A percentile compares a stretch with the other conserved stretches of the same genome.
Conservation (phyloP, 768 basidiomycete species). For the Kwoniella sp. region DNA sequence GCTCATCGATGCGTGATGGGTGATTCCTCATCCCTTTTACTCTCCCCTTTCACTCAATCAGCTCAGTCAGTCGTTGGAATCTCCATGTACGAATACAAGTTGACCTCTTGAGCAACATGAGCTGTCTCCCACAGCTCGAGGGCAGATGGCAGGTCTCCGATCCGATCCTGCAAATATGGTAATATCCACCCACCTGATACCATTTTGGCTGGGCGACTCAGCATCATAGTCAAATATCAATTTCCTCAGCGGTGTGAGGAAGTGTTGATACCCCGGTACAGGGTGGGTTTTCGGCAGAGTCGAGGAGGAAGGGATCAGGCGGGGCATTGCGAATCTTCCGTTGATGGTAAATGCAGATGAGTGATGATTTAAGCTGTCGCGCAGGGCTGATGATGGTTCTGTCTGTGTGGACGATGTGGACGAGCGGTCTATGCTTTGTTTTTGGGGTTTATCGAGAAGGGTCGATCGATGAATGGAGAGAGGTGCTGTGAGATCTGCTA, state of each 20-base stretch:
- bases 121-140: neutral
- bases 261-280: slow-evolving; percentile 51
- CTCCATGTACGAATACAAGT: too few relatives aligned
- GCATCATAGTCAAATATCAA: slow-evolving; percentile 53
- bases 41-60: too few relatives aligned
- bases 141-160: neutral
- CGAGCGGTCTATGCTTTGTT: too few relatives aligned
- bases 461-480: too few relatives aligned
- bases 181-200: slow-evolving; percentile 50
- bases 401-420: neutral
- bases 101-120: too few relatives aligned
- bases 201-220: slow-evolving; percentile 43
- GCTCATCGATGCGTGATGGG: too few relatives aligned
- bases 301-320: slow-evolving; percentile 25
- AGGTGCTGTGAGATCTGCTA: too few relatives aligned
- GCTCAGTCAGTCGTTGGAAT: too few relatives aligned
- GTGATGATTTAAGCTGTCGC: neutral
- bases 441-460: too few relatives aligned
- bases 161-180: neutral
- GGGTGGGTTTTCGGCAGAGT: slow-evolving; percentile 38
- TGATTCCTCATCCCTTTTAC: neutral
- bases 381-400: neutral
- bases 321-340: slow-evolving; percentile 27
- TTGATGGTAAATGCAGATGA: neutral
- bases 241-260: slow-evolving; percentile 50